These are phyloP conservation scores for Myxozyma neglecta DNA, from an alignment of 805 yeast genomes.

Conservation along the genomic window DNA sequence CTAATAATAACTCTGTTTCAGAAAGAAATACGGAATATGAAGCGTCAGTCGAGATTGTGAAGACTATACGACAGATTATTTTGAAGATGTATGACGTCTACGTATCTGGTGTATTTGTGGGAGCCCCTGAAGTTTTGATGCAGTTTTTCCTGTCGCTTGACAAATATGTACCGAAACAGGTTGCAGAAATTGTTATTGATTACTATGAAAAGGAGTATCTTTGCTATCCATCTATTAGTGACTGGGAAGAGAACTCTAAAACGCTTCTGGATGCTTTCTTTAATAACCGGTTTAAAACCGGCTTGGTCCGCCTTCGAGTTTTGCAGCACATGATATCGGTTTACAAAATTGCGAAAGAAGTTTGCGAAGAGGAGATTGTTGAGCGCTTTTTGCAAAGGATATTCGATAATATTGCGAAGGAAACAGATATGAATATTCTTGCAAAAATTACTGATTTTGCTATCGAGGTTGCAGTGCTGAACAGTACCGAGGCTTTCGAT, in stretches of 20 bases:
- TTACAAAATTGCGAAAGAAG: conserved; percentile 42
- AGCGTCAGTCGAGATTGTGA: conserved; percentile 31
- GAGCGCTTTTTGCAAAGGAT: conserved; percentile 42
- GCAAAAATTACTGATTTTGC: conserved; percentile 35
- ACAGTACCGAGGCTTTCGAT: conserved; percentile 6
- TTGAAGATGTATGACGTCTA: conserved; percentile 42
- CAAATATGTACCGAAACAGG: conserved; percentile 42
- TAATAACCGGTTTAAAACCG: conserved; percentile 35
- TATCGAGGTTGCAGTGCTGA: conserved; percentile 33
- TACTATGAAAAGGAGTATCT: conserved; percentile 51
- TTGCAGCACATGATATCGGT: conserved; percentile 42
- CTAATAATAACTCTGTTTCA: background rate
- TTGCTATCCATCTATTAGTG: conserved; percentile 54
- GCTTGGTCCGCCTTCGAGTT: conserved; percentile 32
- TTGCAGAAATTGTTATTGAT: conserved; percentile 48
- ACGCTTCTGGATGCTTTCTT: conserved; percentile 50
- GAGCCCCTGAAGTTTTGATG: conserved; percentile 48
- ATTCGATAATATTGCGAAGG: conserved; percentile 36
- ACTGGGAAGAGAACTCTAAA: conserved; percentile 54
- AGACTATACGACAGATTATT: conserved; percentile 23
- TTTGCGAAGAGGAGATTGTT: conserved; percentile 39
- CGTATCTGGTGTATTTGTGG: conserved; percentile 42
- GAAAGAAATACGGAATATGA: background rate
- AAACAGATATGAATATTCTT: conserved; percentile 41
- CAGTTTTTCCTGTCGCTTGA: conserved; percentile 46